phyloP scores from a whole-genome alignment of 164 flowering plant species.

The Magnolia changhungtana region DNA sequence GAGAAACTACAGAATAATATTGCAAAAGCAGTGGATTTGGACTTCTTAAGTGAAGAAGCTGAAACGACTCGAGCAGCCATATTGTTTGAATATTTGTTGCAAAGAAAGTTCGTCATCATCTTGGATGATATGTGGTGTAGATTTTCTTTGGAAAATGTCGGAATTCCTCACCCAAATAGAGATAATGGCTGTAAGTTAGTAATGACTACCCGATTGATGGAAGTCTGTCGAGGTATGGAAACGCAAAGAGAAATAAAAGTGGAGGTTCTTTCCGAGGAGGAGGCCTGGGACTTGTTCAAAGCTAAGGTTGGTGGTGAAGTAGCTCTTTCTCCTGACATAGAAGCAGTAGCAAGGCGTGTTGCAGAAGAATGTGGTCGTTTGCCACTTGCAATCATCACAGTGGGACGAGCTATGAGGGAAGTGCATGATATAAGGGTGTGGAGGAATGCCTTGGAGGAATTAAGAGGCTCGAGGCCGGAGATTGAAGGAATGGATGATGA shows the following conservation, averaged over 20 bases:
- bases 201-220: constrained; percentile 4
- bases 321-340: background rate
- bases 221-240: constrained; percentile 13
- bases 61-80: background rate
- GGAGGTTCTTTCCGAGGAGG: constrained; percentile 7
- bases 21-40: background rate
- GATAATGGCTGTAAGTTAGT: constrained; percentile 5
- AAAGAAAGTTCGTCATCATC: constrained; percentile 8
- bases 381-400: constrained; percentile 13
- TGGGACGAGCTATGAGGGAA: constrained; percentile 13
- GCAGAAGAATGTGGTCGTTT: constrained; percentile 10
- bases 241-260: constrained; percentile 8
- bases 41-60: background rate
- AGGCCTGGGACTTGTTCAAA: constrained; percentile 8
- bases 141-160: constrained; percentile 6
- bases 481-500: constrained; percentile 6
- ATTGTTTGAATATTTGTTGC: background rate
- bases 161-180: constrained; percentile 5
- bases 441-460: constrained; percentile 13
- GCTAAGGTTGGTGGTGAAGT: background rate
- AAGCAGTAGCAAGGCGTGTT: constrained; percentile 5
- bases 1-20: constrained; percentile 1
- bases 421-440: constrained; percentile 2
- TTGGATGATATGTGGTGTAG: constrained; percentile 10
- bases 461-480: background rate